A percentile compares a stretch with the other conserved stretches of the same genome.
These are phyloP conservation scores for Cryptosporidium sp. DNA, from an alignment of 169 alveolate species.

Conservation along the genomic window DNA sequence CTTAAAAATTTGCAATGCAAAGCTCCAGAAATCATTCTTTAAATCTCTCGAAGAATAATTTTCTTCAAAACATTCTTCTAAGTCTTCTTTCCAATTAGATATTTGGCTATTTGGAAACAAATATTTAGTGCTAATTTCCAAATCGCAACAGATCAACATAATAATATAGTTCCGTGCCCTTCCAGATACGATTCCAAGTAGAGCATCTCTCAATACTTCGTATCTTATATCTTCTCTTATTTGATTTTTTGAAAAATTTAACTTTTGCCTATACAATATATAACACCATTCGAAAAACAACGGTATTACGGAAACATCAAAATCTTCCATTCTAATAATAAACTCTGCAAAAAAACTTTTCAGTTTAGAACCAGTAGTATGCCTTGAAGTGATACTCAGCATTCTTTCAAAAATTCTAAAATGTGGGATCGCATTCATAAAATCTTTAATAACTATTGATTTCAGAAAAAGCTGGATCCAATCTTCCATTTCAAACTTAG, in stretches of 20 bases:
- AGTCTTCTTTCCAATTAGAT: constrained; percentile 25
- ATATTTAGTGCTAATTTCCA: constrained; percentile 1
- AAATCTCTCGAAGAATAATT: background rate
- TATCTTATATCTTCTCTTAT: constrained; percentile 33
- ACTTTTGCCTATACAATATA: constrained; percentile 23
- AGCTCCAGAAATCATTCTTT: constrained; percentile 23
- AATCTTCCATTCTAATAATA: constrained; percentile 3
- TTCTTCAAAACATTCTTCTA: background rate
- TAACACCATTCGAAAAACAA: constrained; percentile 71
- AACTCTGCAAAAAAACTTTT: constrained; percentile 30
- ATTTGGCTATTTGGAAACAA: constrained; percentile 58
- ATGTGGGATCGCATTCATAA: constrained; percentile 47
- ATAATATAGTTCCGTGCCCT: constrained; percentile 30
- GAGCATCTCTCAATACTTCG: constrained; percentile 12
- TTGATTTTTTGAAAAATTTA: constrained; percentile 25
- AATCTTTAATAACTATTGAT: constrained; percentile 30
- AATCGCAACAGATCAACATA: constrained; percentile 41
- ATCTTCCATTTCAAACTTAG: constrained; percentile 16
- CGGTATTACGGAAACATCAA: constrained; percentile 46
- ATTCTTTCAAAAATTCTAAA: constrained; percentile 62
- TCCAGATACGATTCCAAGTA: constrained; percentile 32
- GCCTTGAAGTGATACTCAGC: constrained; percentile 57
- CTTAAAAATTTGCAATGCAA: constrained; percentile 18
- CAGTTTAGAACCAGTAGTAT: constrained; percentile 17
- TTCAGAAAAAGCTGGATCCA: constrained; percentile 31